A percentile compares a stretch with the other conserved stretches of the same genome.
These are phyloP conservation scores for Ogataea thermomethanolica DNA, from an alignment of 805 yeast species.

Conservation along the genomic window DNA sequence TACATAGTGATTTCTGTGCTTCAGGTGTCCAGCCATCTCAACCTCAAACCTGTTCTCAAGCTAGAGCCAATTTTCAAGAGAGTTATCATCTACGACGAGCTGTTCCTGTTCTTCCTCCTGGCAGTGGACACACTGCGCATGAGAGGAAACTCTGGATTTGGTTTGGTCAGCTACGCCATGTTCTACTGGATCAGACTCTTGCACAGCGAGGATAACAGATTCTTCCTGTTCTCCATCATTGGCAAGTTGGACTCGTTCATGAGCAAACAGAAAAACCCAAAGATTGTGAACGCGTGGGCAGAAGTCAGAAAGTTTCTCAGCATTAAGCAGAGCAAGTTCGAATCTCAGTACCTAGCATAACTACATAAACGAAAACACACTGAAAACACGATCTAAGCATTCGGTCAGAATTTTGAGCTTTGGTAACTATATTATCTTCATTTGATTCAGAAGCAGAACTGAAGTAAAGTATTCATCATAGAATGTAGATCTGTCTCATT, in stretches of 20 bases:
- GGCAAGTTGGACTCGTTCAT: slow-evolving; percentile 42
- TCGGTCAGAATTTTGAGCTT: slow-evolving; percentile 39
- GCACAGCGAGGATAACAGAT: slow-evolving; percentile 46
- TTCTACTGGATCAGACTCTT: slow-evolving; percentile 73
- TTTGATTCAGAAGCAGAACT: slow-evolving; percentile 97
- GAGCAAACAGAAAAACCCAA: slow-evolving; percentile 42
- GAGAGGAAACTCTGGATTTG: slow-evolving; percentile 68
- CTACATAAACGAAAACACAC: not conserved
- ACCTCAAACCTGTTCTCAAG: slow-evolving; percentile 40
- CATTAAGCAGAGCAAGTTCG: slow-evolving; percentile 37
- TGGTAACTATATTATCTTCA: slow-evolving; percentile 78
- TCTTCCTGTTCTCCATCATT: slow-evolving; percentile 40
- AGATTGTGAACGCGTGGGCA: slow-evolving; percentile 40
- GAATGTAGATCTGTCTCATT: slow-evolving; percentile 19
- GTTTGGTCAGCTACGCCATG: slow-evolving; percentile 50
- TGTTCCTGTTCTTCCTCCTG: slow-evolving; percentile 50
- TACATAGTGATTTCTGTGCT: slow-evolving; percentile 52
- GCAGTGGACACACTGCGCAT: slow-evolving; percentile 56
- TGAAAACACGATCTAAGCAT: slow-evolving; percentile 2
- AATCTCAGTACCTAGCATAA: slow-evolving; percentile 17
- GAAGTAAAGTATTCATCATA: slow-evolving; percentile 69
- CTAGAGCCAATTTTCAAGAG: slow-evolving; percentile 39
- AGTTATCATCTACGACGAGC: slow-evolving; percentile 58
- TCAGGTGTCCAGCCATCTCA: slow-evolving; percentile 46
- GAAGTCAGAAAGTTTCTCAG: slow-evolving; percentile 39